phyloP scores from a whole-genome alignment of 2,329 filamentous ascomycete genomes.

The Cytospora piceicola region DNA sequence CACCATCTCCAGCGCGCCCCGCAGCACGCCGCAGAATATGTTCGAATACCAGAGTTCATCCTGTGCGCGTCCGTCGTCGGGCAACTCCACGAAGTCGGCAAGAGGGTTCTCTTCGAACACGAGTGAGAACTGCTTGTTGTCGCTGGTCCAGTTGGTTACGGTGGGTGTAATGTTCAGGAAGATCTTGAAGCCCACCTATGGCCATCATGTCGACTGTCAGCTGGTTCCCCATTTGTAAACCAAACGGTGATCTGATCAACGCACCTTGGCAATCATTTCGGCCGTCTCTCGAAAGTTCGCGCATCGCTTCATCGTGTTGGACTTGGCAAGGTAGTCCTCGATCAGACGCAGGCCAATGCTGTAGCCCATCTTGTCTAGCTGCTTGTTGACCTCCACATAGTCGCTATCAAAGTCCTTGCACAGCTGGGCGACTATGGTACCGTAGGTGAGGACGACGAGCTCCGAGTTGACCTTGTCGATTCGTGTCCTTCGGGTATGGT shows the following conservation, averaged over 20 bases:
- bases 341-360: slow-evolving; percentile 96
- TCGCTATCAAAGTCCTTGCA: slow-evolving; percentile 96
- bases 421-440: slow-evolving; percentile 93
- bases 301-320: slow-evolving; percentile 85
- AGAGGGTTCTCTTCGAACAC: slow-evolving; percentile 97
- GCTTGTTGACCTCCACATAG: slow-evolving; percentile 94
- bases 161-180: slow-evolving; percentile 96
- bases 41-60: slow-evolving; percentile 99
- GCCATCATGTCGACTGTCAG: neutral
- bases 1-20: slow-evolving; percentile 95
- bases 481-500: slow-evolving; percentile 67
- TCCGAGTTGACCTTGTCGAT: slow-evolving; percentile 98
- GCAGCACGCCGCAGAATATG: slow-evolving; percentile 89
- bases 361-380: slow-evolving; percentile 98
- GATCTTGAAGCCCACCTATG: slow-evolving; percentile 95
- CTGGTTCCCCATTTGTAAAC: neutral
- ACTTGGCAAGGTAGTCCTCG: slow-evolving; percentile 97
- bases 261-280: slow-evolving; percentile 91
- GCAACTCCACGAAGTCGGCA: slow-evolving; percentile 95
- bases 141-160: slow-evolving; percentile 92
- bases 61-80: slow-evolving; percentile 92
- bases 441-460: slow-evolving; percentile 95
- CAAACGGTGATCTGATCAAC: slow-evolving; percentile 13
- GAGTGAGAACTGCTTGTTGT: slow-evolving; percentile 95
- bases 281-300: slow-evolving; percentile 94